Conservation (phyloP, 2,329 filamentous ascomycete species). For the Pseudogymnoascus sp. region DNA sequence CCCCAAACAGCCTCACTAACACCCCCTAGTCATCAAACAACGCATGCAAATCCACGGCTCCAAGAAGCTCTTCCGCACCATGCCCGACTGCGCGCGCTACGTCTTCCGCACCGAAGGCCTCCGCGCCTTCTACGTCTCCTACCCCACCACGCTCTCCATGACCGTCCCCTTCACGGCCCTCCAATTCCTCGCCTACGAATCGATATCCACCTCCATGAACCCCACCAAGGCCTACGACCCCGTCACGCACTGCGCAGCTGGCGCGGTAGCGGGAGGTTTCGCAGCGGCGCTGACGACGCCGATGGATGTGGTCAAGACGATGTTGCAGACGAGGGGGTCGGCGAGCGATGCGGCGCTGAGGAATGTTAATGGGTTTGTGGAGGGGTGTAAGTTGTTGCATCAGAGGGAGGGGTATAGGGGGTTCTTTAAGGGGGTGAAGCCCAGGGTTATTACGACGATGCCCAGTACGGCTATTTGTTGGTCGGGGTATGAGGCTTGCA, state of each 20-base stretch:
- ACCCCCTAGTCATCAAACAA: conserved; percentile 81
- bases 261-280: conserved; percentile 85
- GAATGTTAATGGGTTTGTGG: conserved; percentile 28
- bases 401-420: conserved; percentile 75
- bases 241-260: conserved; percentile 85
- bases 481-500: conserved; percentile 67
- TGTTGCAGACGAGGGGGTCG: conserved; percentile 86
- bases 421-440: conserved; percentile 89
- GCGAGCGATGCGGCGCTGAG: conserved; percentile 66
- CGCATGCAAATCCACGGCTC: conserved; percentile 98
- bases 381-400: conserved; percentile 33
- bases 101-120: conserved; percentile 85
- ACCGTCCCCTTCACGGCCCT: conserved; percentile 95
- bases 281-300: conserved; percentile 92
- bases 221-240: conserved; percentile 81
- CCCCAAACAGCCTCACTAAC: background rate
- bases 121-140: conserved; percentile 93
- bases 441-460: conserved; percentile 91
- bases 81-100: conserved; percentile 78
- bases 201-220: conserved; percentile 89
- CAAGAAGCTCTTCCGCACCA: conserved; percentile 74
- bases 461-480: conserved; percentile 99
- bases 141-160: conserved; percentile 96
- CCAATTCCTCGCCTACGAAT: conserved; percentile 97
- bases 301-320: conserved; percentile 96